Base-by-base conservation (phyloP, 176 grass and related monocot species). In the Carex scoparia region DNA sequence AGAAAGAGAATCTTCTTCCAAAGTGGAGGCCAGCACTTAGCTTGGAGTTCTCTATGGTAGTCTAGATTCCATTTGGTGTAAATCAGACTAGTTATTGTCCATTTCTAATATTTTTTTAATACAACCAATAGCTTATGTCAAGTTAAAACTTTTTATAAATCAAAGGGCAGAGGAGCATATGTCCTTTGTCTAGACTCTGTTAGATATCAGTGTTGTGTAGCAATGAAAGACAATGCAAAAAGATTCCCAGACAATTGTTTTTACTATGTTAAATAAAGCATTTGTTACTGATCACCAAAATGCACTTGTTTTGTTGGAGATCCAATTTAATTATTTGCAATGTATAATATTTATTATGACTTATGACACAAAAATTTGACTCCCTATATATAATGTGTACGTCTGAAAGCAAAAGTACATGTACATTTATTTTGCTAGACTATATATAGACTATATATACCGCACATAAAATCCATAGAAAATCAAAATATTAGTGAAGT, bases 141-240 rank as follows among this genome's bases (percentile, higher is more conserved):
- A 46, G 16, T 54, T 69, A 23, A 69, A 53, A 62, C 37, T 68
- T 68, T 67, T 67, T 67, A 66, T 55, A 83, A 55, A 57, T 57
- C 53, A 69, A 46, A 66, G 42, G 23, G 49, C 81, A 83, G 27
- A 65, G 73, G 18, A 77, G 38, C 37, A 76, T 49, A 85, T 85
- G 84, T 85, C 69, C 61, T 85, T 85, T 79, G 84, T 85, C 70
- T 85, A 79, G n/a, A 79, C 84, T 78, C 71, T 85, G 69, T 51
- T 46, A 61, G 69, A 86, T 65, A 59, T 62, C 64, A 59, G 35
- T 82, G 56, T 46, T 65, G 42, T 82, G 56, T 46, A 82, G 42
- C 59, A 65, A 56, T 46, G 61, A 83, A 83, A 83, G 81, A 83
- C 61, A 83, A 83, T 69, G 81, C 63, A 55, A 83, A n/a, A 51